Evolutionary conservation across 768 basidiomycete genomes (phyloP), one percentile per base, ranked within the genome.

Genomic region (Kwoniella newhampshirensis): DNA sequence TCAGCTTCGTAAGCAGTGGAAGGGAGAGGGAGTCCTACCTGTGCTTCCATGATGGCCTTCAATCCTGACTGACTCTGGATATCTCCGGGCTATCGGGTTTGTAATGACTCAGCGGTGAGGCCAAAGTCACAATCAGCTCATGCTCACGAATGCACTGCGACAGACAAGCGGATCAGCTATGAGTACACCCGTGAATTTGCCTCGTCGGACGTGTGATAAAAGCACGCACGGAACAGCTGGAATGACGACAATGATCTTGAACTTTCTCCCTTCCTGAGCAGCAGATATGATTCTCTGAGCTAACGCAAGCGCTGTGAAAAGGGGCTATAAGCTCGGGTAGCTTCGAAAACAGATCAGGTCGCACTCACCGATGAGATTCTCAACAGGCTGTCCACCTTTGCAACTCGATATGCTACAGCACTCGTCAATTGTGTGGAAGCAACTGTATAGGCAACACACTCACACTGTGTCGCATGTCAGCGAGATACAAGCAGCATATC

Each of bases 241-340:
- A 49, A 98, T 87, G 18, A 87, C 78, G 13, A 98, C 83, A 47
- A 94, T 80, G 50, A 96, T 88, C 88, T 91, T 63, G 81, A 97
- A 97, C 69, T 88, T 88, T 55, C 80, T 74, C 1, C 84, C 84
- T 17, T 82, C 81, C 46, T 71, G 64, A 0, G 86, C 89, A 5
- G 96, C 93, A n/a, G 81, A 80, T n/a, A 91, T 63, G 71, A 98
- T 89, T 3, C 96, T 82, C 61, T 89, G 82, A 0, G 88, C 87
- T 17, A 99, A 77, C 0, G 96, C 93, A 15, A 78, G 80, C 0
- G 86, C 68, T 64, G 35, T 9, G 1, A 27, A 42, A n/a, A 21
- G 1, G 40, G 21, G 18, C 15, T 30, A 42, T 52, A 23, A 47
- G 59, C 41, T 8, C 20, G 40, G n/a, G 7, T 39, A 8, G 25